Evolutionary conservation across 1,284 basidiomycete species (phyloP).

Genomic region (Phellopilus nigrolimitatus): DNA sequence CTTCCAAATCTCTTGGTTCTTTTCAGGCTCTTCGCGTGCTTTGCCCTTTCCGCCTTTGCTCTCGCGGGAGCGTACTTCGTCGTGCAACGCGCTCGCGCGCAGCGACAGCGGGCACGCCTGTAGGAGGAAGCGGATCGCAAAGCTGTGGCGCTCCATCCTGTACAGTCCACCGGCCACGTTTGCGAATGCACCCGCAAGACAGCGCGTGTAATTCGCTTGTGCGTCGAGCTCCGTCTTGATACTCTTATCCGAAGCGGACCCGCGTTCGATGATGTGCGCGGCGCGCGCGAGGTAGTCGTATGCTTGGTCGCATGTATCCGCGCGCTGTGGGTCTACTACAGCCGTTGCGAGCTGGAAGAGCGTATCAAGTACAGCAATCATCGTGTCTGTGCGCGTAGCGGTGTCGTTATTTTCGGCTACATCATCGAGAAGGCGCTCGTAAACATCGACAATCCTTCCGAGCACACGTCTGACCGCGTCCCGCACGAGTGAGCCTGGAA

Average conservation of each 20-base stretch:
- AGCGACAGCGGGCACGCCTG: conserved; percentile 52
- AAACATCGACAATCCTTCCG: conserved; percentile 15
- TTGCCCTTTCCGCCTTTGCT: conserved; percentile 9
- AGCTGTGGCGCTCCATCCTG: conserved; percentile 51
- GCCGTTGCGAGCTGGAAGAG: conserved; percentile 55
- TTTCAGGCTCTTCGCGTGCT: conserved; percentile 25
- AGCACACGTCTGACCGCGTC: conserved; percentile 14
- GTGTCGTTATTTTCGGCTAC: too few relatives aligned
- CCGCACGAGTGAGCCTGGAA: background rate
- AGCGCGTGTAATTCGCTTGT: conserved; percentile 53
- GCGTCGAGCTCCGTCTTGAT: too few relatives aligned
- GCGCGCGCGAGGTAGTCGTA: conserved; percentile 48
- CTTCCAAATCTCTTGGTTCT: conserved; percentile 48
- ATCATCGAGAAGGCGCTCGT: conserved; percentile 30
- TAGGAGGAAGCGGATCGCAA: conserved; percentile 60
- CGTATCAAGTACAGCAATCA: conserved; percentile 49
- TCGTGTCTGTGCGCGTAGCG: conserved; percentile 7
- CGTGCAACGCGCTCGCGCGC: conserved; percentile 36
- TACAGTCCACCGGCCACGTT: conserved; percentile 62
- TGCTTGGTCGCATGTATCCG: conserved; percentile 46
- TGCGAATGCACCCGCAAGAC: conserved; percentile 63
- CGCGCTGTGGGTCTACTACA: conserved; percentile 39
- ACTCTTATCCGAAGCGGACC: conserved; percentile 21
- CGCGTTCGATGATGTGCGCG: conserved; percentile 30
- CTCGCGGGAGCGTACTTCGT: conserved; percentile 13